Evolutionary conservation across 768 basidiomycete species (phyloP).

Genomic region (Boletus coccyginus): DNA sequence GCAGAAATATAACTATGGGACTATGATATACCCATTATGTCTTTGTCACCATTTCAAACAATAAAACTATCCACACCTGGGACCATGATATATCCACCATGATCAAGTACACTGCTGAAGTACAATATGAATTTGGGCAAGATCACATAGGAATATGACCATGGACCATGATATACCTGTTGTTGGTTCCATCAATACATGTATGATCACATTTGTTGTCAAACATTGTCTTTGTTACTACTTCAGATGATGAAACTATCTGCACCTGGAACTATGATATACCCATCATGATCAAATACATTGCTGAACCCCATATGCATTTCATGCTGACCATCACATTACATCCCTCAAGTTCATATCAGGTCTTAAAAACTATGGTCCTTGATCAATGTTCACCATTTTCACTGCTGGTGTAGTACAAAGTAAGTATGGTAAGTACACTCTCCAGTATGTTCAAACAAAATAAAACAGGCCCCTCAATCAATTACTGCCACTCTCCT

Average conservation of each 20-base stretch:
- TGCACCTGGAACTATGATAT: conserved; percentile 99
- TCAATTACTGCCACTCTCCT: too few species aligned
- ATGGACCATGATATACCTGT: conserved; percentile 46
- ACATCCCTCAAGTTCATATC: conserved; percentile 85
- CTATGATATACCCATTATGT: conserved; percentile 66
- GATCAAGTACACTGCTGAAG: conserved; percentile 86
- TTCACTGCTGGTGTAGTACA: too few species aligned
- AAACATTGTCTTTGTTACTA: conserved; percentile 82
- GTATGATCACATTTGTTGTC: too few species aligned
- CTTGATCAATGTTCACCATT: too few species aligned
- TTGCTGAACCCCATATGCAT: conserved; percentile 99
- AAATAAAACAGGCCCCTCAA: too few species aligned
- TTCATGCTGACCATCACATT: conserved; percentile 98
- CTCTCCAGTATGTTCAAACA: too few species aligned
- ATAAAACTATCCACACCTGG: conserved; percentile 99
- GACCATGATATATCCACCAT: conserved; percentile 99
- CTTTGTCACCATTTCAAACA: conserved; percentile 97
- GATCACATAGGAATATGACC: conserved; percentile 98
- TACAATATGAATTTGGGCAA: conserved; percentile 95
- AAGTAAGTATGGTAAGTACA: too few species aligned
- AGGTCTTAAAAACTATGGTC: background rate
- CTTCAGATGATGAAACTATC: conserved; percentile 97
- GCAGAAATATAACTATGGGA: conserved; percentile 99
- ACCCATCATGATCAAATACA: conserved; percentile 99
- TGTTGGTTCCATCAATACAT: conserved; percentile 39